Evolutionary conservation across 2,329 filamentous ascomycete genomes (phyloP).

Genomic region (Catunica adiposa): DNA sequence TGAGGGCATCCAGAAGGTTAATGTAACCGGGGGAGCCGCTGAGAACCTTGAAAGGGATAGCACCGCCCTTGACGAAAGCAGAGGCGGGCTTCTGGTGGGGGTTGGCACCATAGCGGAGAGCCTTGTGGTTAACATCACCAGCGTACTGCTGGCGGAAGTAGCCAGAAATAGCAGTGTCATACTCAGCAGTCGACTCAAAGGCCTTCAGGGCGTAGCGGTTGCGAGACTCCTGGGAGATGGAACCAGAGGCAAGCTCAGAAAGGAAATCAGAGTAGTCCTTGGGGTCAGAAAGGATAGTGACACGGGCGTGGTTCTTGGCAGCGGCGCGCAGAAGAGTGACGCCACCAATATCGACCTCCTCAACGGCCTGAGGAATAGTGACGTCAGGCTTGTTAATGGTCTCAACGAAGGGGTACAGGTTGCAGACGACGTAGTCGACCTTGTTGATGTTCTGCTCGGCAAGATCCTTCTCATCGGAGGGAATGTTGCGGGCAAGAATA

Average conservation of each 20-base stretch:
- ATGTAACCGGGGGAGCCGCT: constrained; percentile 86
- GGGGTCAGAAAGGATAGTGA: constrained; percentile 91
- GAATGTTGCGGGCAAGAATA: constrained; percentile 86
- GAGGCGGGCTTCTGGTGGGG: constrained; percentile 95
- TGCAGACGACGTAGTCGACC: constrained; percentile 93
- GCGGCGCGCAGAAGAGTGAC: constrained; percentile 92
- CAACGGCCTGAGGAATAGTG: constrained; percentile 87
- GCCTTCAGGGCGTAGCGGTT: constrained; percentile 91
- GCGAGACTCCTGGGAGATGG: constrained; percentile 69
- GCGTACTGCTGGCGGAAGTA: constrained; percentile 97
- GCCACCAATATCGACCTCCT: constrained; percentile 97
- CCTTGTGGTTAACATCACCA: constrained; percentile 64
- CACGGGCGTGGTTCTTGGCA: constrained; percentile 91
- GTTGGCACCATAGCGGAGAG: constrained; percentile 89
- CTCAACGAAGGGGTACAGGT: constrained; percentile 98
- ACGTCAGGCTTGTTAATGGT: constrained; percentile 95
- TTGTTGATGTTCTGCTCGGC: constrained; percentile 89
- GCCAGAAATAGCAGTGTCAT: constrained; percentile 82
- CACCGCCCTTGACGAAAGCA: constrained; percentile 55
- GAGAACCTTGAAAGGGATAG: constrained; percentile 88
- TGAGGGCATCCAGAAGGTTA: constrained; percentile 89
- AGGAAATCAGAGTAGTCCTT: constrained; percentile 89
- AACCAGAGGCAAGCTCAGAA: constrained; percentile 71
- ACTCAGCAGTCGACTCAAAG: constrained; percentile 95
- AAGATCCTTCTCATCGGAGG: constrained; percentile 91